Evolutionary conservation across 1,284 basidiomycete species (phyloP).

Genomic region (Vanrija humicola): DNA sequence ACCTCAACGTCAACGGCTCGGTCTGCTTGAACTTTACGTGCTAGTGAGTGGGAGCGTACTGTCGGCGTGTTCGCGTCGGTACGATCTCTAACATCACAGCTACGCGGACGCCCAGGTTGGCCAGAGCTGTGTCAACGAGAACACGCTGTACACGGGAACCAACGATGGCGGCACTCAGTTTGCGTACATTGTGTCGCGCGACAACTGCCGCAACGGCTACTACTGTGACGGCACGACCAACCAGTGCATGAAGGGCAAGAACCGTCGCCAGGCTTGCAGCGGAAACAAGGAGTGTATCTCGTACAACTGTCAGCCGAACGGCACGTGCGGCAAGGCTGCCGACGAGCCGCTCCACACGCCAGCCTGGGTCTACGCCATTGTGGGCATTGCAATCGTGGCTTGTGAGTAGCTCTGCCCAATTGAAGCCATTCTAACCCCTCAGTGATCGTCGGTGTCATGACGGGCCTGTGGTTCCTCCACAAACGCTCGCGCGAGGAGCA

Average conservation of each 20-base stretch:
- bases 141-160: conserved; percentile 71
- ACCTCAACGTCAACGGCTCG: conserved; percentile 72
- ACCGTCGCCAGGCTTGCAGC: conserved; percentile 58
- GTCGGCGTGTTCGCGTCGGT: too few species aligned
- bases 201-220: conserved; percentile 47
- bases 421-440: neutral
- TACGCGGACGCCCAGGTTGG: conserved; percentile 69
- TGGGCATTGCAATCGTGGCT: conserved; percentile 67
- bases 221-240: conserved; percentile 67
- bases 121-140: conserved; percentile 65
- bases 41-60: conserved; percentile 56
- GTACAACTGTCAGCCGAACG: conserved; percentile 65
- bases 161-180: conserved; percentile 53
- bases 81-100: conserved; percentile 47
- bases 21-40: conserved; percentile 75
- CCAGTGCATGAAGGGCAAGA: conserved; percentile 55
- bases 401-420: conserved; percentile 51
- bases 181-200: conserved; percentile 73
- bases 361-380: conserved; percentile 66
- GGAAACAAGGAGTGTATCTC: conserved; percentile 81
- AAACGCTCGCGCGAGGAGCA: conserved; percentile 66
- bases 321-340: conserved; percentile 60
- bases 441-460: conserved; percentile 69
- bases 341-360: conserved; percentile 63
- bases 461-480: conserved; percentile 66